A percentile compares a stretch with the other conserved stretches of the same genome.
Conservation (phyloP, 192 early-diverging fungal species). For the Phycomyces blakesleeanus region DNA sequence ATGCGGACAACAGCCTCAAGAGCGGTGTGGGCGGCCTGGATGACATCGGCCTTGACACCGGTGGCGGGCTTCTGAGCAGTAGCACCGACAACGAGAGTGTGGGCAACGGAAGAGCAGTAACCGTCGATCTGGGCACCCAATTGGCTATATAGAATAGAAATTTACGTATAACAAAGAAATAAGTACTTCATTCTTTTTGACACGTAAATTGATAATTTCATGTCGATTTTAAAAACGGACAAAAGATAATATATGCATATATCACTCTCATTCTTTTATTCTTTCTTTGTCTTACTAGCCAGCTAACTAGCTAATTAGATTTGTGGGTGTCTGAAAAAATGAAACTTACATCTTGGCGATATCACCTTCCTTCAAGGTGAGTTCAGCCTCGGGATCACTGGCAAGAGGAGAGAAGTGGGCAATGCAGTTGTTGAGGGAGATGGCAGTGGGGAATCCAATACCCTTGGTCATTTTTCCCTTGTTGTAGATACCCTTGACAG, state of each 20-base stretch:
- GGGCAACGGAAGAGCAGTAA: slow-evolving; percentile 73
- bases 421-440: slow-evolving; percentile 81
- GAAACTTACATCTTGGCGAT: slow-evolving; percentile 80
- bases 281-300: too few species aligned
- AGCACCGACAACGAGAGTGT: slow-evolving; percentile 84
- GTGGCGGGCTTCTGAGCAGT: slow-evolving; percentile 68
- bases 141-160: too few species aligned
- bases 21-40: slow-evolving; percentile 82
- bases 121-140: slow-evolving; percentile 93
- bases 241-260: too few species aligned
- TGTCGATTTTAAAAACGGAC: background rate
- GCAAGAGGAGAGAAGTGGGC: slow-evolving; percentile 84
- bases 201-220: background rate
- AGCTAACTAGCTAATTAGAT: too few species aligned
- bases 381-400: slow-evolving; percentile 57
- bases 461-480: slow-evolving; percentile 49
- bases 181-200: background rate
- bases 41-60: slow-evolving; percentile 82
- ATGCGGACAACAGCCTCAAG: slow-evolving; percentile 81
- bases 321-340: too few species aligned
- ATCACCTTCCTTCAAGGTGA: slow-evolving; percentile 71
- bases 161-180: background rate
- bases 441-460: slow-evolving; percentile 83
- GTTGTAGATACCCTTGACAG: slow-evolving; percentile 75
- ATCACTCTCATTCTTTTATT: background rate